Conservation (phyloP, 768 basidiomycete species). For the Pleurotus giganteus region DNA sequence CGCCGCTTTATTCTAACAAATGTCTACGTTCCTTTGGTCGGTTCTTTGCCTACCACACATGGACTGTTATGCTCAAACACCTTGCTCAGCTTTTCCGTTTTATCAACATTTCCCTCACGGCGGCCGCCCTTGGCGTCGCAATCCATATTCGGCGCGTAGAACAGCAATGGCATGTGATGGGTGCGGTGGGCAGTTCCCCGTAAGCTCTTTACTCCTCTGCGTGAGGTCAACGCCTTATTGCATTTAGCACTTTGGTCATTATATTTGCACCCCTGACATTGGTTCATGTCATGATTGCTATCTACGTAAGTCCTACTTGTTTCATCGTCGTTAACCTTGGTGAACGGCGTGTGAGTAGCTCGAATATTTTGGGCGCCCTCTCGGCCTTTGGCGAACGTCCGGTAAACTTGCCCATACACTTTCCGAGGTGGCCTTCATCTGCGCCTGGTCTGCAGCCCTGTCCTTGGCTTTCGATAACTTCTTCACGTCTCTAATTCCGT, state of each 20-base stretch:
- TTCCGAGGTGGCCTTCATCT: conserved; percentile 86
- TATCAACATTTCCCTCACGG: conserved; percentile 80
- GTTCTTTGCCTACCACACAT: conserved; percentile 18
- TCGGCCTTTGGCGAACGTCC: conserved; percentile 91
- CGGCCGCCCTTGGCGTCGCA: conserved; percentile 75
- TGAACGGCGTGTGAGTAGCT: conserved; percentile 45
- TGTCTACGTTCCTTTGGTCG: conserved; percentile 75
- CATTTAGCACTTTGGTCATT: conserved; percentile 69
- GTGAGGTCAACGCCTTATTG: background rate
- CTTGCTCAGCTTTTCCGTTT: conserved; percentile 71
- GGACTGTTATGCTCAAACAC: conserved; percentile 7
- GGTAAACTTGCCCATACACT: conserved; percentile 85
- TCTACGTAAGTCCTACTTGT: conserved; percentile 60
- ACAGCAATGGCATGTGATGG: conserved; percentile 45
- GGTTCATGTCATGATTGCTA: conserved; percentile 79
- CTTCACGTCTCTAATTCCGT: conserved; percentile 83
- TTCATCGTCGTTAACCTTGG: background rate
- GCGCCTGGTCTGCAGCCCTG: conserved; percentile 89
- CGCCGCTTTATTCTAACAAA: conserved; percentile 72
- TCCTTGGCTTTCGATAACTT: conserved; percentile 91
- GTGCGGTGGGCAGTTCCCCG: conserved; percentile 83
- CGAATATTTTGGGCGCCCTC: conserved; percentile 89
- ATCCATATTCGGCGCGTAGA: conserved; percentile 70
- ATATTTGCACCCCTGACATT: conserved; percentile 84
- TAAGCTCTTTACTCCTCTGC: conserved; percentile 32